Evolutionary conservation across 768 basidiomycete genomes (phyloP).

Genomic region (Termitomyces sp.): DNA sequence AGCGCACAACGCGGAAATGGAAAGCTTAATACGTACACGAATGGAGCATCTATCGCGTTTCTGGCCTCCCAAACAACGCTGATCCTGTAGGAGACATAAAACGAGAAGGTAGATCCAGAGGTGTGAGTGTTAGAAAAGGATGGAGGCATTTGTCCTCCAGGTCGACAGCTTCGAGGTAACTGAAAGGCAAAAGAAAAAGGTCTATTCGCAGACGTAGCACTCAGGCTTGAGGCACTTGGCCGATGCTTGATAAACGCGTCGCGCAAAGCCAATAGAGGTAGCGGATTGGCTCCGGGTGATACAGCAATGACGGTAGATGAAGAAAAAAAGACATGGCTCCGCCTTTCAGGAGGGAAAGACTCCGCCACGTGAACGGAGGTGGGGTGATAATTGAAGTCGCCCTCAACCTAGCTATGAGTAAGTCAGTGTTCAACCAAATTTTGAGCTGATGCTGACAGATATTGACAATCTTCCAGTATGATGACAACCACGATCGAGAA

Average conservation of each 20-base stretch:
- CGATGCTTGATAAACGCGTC: constrained; percentile 40
- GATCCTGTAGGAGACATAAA: constrained; percentile 50
- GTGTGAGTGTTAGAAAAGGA: constrained; percentile 43
- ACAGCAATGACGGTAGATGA: constrained; percentile 41
- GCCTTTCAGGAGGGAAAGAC: constrained; percentile 15
- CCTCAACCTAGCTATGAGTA: constrained; percentile 47
- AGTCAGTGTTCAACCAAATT: neutral
- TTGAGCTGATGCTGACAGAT: constrained; percentile 32
- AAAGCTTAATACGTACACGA: constrained; percentile 36
- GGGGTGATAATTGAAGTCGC: constrained; percentile 44
- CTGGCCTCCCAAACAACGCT: constrained; percentile 54
- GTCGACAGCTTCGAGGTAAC: constrained; percentile 42
- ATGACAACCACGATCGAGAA: constrained; percentile 46
- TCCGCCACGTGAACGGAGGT: constrained; percentile 18
- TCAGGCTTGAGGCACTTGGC: constrained; percentile 35
- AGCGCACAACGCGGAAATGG: constrained; percentile 5
- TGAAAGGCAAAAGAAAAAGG: constrained; percentile 50
- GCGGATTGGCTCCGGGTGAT: constrained; percentile 24
- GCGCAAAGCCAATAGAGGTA: constrained; percentile 35
- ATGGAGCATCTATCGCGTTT: constrained; percentile 36
- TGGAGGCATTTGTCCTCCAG: constrained; percentile 58
- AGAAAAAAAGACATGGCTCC: constrained; percentile 46
- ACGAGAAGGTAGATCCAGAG: constrained; percentile 19
- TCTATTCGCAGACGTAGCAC: constrained; percentile 29
- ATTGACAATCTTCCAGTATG: constrained; percentile 55